Conservation (phyloP, 2,329 filamentous ascomycete species). For the Clarireedia paspali region DNA sequence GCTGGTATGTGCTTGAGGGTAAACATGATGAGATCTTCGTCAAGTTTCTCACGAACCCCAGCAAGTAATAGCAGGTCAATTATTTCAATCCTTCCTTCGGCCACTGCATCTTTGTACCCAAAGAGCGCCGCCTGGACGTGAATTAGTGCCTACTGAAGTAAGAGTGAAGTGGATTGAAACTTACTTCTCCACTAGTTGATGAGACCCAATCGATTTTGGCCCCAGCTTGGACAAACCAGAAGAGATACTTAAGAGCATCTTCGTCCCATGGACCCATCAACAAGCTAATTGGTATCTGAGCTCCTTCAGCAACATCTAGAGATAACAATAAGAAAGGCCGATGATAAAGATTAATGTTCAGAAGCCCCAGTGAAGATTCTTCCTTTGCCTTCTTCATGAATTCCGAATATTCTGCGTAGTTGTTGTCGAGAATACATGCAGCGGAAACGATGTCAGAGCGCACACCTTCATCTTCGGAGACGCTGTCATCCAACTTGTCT, state of each 20-base stretch:
- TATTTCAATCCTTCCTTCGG: conserved; percentile 14
- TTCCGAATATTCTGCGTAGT: not conserved
- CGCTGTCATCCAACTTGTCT: not conserved
- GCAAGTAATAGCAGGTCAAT: conserved; percentile 17
- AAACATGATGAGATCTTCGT: conserved; percentile 9
- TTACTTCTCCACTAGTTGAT: conserved; percentile 27
- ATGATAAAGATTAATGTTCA: not conserved
- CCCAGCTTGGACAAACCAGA: conserved; percentile 24
- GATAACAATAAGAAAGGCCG: not conserved
- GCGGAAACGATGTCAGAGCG: not conserved
- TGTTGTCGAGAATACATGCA: not conserved
- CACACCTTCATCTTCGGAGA: not conserved
- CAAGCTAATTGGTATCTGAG: conserved; percentile 25
- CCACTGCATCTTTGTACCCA: conserved; percentile 21
- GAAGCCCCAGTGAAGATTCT: not conserved
- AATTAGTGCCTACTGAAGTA: not conserved
- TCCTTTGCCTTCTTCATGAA: not conserved
- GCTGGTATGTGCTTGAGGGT: not conserved
- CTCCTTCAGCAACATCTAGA: conserved; percentile 11
- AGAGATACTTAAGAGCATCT: conserved; percentile 21
- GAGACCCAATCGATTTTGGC: conserved; percentile 21
- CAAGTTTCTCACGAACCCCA: conserved; percentile 13
- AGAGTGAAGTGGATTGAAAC: not conserved
- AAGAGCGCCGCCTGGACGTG: conserved; percentile 15
- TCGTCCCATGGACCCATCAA: conserved; percentile 27